phyloP scores from a whole-genome alignment of 2,329 filamentous ascomycete species.

The Fusarium graminum region DNA sequence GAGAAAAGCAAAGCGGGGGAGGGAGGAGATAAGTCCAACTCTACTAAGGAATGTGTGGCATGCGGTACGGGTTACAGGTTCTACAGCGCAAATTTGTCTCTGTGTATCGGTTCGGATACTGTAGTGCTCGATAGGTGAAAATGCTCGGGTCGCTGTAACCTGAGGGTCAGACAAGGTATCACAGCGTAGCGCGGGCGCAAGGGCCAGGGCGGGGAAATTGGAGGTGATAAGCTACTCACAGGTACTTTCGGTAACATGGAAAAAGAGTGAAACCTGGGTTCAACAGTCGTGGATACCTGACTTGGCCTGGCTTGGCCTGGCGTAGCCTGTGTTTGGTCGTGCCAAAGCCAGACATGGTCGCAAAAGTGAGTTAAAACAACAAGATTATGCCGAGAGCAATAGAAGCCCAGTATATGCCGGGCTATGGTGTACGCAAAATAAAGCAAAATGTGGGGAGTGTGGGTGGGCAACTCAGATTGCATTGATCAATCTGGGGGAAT shows the following conservation, averaged over 20 bases:
- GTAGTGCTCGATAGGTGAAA: slow-evolving; percentile 24
- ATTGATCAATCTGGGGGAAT: slow-evolving; percentile 40
- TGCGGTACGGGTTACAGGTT: slow-evolving; percentile 7
- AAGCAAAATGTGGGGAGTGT: slow-evolving; percentile 30
- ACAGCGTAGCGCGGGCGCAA: slow-evolving; percentile 48
- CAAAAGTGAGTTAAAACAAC: slow-evolving; percentile 3
- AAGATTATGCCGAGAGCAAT: slow-evolving; percentile 18
- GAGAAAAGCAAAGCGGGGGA: slow-evolving; percentile 39
- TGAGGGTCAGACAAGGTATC: slow-evolving; percentile 35
- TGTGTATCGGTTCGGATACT: slow-evolving; percentile 15
- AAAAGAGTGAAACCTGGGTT: slow-evolving; percentile 1
- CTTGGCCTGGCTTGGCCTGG: neutral
- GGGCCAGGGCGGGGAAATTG: slow-evolving; percentile 51
- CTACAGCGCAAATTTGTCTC: neutral
- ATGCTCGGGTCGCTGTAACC: slow-evolving; percentile 23
- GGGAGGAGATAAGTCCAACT: slow-evolving; percentile 35
- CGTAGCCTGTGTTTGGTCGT: slow-evolving; percentile 16
- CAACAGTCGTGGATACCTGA: neutral
- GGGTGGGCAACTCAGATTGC: slow-evolving; percentile 23
- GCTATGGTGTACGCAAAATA: neutral
- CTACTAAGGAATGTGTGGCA: slow-evolving; percentile 43
- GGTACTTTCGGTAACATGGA: slow-evolving; percentile 18
- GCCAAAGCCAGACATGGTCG: slow-evolving; percentile 8
- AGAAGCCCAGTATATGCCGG: neutral
- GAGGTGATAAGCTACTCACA: slow-evolving; percentile 43